These are phyloP conservation scores for Sphaerosporella brunnea DNA, from an alignment of 495 filamentous ascomycete species.

Conservation along the genomic window DNA sequence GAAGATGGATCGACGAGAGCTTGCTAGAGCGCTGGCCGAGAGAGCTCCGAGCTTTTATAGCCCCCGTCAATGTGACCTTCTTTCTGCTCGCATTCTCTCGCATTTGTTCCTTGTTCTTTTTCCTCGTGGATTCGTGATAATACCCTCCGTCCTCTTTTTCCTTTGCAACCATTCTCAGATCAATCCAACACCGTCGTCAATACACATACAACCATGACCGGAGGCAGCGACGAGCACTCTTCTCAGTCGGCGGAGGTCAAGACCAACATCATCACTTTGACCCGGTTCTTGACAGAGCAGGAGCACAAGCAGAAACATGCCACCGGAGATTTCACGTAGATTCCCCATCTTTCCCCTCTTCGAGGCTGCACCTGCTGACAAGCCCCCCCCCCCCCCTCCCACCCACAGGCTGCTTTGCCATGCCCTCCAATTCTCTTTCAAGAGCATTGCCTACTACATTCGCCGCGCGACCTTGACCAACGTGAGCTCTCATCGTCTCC, in stretches of 20 bases:
- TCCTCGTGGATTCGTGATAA: too few relatives aligned
- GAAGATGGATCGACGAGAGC: too few relatives aligned
- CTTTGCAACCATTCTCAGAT: not conserved
- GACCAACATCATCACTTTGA: slow-evolving; percentile 88
- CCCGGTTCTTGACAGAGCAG: slow-evolving; percentile 87
- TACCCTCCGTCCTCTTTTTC: too few relatives aligned
- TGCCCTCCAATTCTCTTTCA: slow-evolving; percentile 97
- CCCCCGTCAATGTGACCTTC: too few relatives aligned
- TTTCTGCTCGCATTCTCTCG: too few relatives aligned
- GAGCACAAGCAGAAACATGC: slow-evolving; percentile 56
- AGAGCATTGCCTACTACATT: slow-evolving; percentile 96
- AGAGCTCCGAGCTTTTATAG: too few relatives aligned
- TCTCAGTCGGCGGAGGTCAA: slow-evolving; percentile 50
- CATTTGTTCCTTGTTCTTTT: too few relatives aligned
- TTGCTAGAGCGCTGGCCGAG: too few relatives aligned
- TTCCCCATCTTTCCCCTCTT: too few relatives aligned
- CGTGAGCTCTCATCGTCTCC: slow-evolving; percentile 25
- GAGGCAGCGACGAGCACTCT: not conserved
- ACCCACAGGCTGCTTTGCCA: slow-evolving; percentile 76
- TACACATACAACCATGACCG: not conserved
- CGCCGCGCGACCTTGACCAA: slow-evolving; percentile 93
- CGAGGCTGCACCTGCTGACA: too few relatives aligned
- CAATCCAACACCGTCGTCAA: too few relatives aligned
- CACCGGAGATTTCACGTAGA: slow-evolving; percentile 94
- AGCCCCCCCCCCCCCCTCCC: too few relatives aligned